Evolutionary conservation across 2,329 filamentous ascomycete species (phyloP).

Genomic region (Xylaria sp.): DNA sequence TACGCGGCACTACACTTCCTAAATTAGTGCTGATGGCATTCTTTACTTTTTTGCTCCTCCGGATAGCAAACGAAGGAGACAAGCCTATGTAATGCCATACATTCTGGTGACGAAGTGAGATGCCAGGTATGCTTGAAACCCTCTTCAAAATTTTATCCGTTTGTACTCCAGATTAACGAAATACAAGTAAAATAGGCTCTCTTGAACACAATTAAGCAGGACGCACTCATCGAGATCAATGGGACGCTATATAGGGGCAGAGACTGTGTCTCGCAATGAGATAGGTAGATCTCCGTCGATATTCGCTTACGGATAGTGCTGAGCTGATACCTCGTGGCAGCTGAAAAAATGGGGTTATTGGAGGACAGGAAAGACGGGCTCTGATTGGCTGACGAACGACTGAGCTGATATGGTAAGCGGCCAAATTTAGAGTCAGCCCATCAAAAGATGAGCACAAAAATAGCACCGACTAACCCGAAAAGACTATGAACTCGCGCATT

Average conservation of each 20-base stretch:
- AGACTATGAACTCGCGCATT: not conserved
- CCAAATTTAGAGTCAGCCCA: constrained; percentile 31
- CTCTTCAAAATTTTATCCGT: not conserved
- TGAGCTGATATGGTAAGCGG: constrained; percentile 26
- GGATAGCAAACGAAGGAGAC: not conserved
- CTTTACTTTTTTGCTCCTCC: not conserved
- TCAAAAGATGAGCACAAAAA: constrained; percentile 20
- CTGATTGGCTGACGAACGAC: constrained; percentile 34
- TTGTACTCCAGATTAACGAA: not conserved
- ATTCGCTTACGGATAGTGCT: constrained; percentile 8
- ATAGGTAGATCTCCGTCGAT: not conserved
- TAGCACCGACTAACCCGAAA: constrained; percentile 27
- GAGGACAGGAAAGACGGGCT: not conserved
- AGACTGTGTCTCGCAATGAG: constrained; percentile 4
- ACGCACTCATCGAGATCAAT: not conserved
- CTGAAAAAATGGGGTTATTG: constrained; percentile 29
- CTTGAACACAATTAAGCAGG: no score
- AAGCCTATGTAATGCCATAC: not conserved
- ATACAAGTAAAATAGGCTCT: no score
- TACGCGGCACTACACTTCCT: not conserved
- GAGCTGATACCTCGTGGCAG: constrained; percentile 26
- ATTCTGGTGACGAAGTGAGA: not conserved
- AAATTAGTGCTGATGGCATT: constrained; percentile 27
- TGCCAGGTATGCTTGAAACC: not conserved
- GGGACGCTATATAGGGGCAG: not conserved